phyloP scores from a whole-genome alignment of 345 rosid species.

The Corchorus olitorius region DNA sequence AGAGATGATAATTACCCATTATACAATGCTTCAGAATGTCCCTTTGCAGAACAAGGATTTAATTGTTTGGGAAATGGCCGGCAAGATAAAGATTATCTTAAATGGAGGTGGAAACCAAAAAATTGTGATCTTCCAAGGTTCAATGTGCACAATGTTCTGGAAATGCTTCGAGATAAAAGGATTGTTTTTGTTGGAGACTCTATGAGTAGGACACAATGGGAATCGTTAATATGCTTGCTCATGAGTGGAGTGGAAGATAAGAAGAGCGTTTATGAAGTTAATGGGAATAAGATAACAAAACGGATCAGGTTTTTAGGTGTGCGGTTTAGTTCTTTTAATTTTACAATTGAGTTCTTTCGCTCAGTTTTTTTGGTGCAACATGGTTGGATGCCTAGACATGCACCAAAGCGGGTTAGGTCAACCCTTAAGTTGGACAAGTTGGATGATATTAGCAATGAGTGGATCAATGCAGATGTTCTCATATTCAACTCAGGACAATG shows the following conservation, averaged over 20 bases:
- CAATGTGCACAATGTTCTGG: constrained; percentile 42
- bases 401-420: constrained; percentile 80
- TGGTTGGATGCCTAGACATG: constrained; percentile 63
- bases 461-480: constrained; percentile 78
- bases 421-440: constrained; percentile 66
- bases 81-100: constrained; percentile 54
- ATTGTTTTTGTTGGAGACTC: constrained; percentile 91
- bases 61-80: constrained; percentile 81
- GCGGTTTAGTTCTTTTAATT: constrained; percentile 70
- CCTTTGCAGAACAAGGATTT: constrained; percentile 75
- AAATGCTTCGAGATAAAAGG: constrained; percentile 66
- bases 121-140: constrained; percentile 67
- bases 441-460: constrained; percentile 71
- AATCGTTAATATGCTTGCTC: constrained; percentile 84
- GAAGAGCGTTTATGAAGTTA: constrained; percentile 80
- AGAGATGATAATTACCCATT: constrained; percentile 58
- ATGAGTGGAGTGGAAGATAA: constrained; percentile 82
- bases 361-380: constrained; percentile 91
- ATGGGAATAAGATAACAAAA: constrained; percentile 77
- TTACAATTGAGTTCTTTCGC: constrained; percentile 82
- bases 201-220: constrained; percentile 92
- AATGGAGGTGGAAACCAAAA: constrained; percentile 86
- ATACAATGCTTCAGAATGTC: constrained; percentile 74
- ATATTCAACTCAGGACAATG: constrained; percentile 91
- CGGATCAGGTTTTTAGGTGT: constrained; percentile 76